Conservation (phyloP, 305 asterid genomes). For the Fraxinus angustifolia region DNA sequence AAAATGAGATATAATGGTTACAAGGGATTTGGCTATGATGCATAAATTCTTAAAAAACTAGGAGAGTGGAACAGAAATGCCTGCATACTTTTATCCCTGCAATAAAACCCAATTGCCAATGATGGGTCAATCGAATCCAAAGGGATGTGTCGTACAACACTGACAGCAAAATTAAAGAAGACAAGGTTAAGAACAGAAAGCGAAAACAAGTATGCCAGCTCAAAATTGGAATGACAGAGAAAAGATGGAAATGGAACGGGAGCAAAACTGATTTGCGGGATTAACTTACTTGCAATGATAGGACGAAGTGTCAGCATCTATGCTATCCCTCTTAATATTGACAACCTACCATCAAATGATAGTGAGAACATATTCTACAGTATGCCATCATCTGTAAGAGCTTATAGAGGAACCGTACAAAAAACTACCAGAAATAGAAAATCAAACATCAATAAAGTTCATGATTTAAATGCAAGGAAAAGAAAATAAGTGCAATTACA, state of each 20-base stretch:
- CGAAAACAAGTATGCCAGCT: background rate
- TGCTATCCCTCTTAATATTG: conserved; percentile 44
- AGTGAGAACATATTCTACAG: conserved; percentile 2
- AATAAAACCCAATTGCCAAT: conserved; percentile 48
- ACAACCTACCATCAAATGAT: conserved; percentile 53
- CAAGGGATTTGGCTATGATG: background rate
- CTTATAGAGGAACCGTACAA: background rate
- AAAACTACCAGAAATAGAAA: background rate
- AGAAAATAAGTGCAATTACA: background rate
- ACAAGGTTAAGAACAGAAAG: conserved; percentile 17
- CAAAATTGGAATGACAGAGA: background rate
- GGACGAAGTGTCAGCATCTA: conserved; percentile 65
- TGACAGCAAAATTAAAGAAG: conserved; percentile 30
- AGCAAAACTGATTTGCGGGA: background rate
- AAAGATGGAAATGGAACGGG: background rate
- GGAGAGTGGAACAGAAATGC: background rate
- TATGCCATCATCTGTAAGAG: background rate
- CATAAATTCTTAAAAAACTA: background rate
- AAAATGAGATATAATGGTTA: background rate
- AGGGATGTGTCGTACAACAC: conserved; percentile 66
- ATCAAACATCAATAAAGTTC: background rate
- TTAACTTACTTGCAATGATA: conserved; percentile 84
- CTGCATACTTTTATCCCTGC: conserved; percentile 45
- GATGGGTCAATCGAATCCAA: conserved; percentile 89
- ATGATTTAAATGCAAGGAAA: background rate